Evolutionary conservation across 2,329 filamentous ascomycete species (phyloP), one percentile per base, ranked within the genome.

Genomic region (Cladophialophora chaetospira): DNA sequence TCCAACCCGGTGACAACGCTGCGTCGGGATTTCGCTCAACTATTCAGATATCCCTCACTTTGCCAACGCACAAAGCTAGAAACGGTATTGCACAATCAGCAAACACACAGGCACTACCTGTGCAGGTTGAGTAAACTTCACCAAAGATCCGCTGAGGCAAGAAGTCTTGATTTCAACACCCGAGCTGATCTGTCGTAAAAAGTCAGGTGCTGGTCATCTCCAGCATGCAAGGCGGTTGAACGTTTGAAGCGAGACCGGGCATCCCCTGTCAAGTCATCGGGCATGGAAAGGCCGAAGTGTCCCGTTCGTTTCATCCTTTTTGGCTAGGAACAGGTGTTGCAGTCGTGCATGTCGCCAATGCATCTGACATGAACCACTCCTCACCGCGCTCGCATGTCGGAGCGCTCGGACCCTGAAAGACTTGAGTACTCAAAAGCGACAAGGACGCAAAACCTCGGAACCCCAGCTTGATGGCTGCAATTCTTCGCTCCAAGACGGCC

Each of bases 141-240:
- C n/a, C n/a, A n/a, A n/a, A 10, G 36, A 40, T 40, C 13, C n/a
- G n/a, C 36, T 21, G 36, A 19, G 36, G 36, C 15, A 40, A 19
- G 36, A n/a, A n/a, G n/a, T n/a, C 36, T 40, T n/a, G n/a, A n/a
- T n/a, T n/a, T n/a, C n/a, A n/a, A n/a, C n/a, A n/a, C n/a, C n/a
- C n/a, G n/a, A n/a, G n/a, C n/a, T n/a, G n/a, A n/a, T n/a, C n/a
- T n/a, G n/a, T n/a, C 19, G 21, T 1, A 49, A 31, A 19, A 48
- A 36, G 49, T 57, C 55, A 53, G 51, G 55, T 57, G 55, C 26
- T 29, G 38, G 28, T 25, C 42, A n/a, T 26, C 11, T 26, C 50
- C 33, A 40, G 48, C 48, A 51, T 51, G 48, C 48, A 29, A 53
- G 33, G 49, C 55, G n/a, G 35, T 40, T 36, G 49, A 28, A 29